Conservation (phyloP, 192 early-diverging fungal species). For the Geosiphon pyriformis region DNA sequence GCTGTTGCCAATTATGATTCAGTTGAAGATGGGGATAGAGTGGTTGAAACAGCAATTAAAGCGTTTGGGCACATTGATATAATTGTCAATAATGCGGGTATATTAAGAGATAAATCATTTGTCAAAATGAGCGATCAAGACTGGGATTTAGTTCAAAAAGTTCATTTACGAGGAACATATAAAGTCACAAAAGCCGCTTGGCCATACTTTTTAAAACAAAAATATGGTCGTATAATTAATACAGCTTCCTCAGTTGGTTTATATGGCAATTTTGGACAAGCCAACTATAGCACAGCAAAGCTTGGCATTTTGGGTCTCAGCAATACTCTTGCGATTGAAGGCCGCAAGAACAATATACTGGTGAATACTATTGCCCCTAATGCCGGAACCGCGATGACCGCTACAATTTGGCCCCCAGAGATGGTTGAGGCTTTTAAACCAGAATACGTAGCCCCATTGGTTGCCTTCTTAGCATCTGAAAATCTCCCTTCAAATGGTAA, state of each 20-base stretch:
- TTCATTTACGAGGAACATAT: conserved; percentile 91
- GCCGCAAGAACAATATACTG: conserved; percentile 84
- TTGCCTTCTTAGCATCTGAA: conserved; percentile 87
- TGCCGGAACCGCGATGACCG: conserved; percentile 96
- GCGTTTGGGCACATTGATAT: conserved; percentile 77
- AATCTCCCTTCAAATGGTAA: conserved; percentile 70
- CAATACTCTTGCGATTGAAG: conserved; percentile 90
- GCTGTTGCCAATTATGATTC: conserved; percentile 92
- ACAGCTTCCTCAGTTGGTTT: conserved; percentile 90
- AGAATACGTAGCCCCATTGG: conserved; percentile 91
- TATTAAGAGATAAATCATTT: conserved; percentile 94
- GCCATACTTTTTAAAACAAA: conserved; percentile 91
- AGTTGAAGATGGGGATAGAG: conserved; percentile 93
- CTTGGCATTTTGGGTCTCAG: conserved; percentile 85
- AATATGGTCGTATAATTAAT: conserved; percentile 93
- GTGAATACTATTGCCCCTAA: conserved; percentile 95
- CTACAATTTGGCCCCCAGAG: conserved; percentile 93
- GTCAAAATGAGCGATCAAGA: conserved; percentile 83
- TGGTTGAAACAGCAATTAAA: conserved; percentile 87
- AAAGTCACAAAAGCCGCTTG: conserved; percentile 95
- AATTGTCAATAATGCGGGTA: conserved; percentile 96
- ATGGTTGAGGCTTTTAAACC: conserved; percentile 94
- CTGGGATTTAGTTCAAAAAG: conserved; percentile 89
- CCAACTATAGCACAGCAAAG: conserved; percentile 63
- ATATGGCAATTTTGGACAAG: conserved; percentile 83